These are phyloP conservation scores for Calocybe cyanea DNA, from an alignment of 768 basidiomycete species.

Conservation along the genomic window DNA sequence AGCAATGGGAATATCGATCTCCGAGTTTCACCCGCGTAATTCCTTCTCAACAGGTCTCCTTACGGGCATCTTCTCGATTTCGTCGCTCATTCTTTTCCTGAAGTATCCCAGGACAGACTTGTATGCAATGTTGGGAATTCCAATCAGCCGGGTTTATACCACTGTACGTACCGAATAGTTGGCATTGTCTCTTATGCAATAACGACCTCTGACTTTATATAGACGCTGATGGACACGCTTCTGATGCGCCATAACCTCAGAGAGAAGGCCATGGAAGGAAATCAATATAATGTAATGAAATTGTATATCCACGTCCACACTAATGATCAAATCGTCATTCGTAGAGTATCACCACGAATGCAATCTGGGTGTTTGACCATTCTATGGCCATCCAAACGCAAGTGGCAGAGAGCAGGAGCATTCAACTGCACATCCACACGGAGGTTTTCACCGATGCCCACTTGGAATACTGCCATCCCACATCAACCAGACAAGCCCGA, in stretches of 20 bases:
- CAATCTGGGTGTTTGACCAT: slow-evolving; percentile 1
- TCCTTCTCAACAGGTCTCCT: slow-evolving; percentile 16
- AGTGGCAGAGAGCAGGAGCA: neutral
- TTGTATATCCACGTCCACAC: neutral
- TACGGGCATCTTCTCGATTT: slow-evolving; percentile 26
- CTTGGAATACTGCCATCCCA: neutral
- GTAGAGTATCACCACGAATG: neutral
- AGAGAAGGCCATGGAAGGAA: neutral
- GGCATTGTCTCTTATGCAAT: neutral
- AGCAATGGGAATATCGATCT: neutral
- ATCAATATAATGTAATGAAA: neutral
- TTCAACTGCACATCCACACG: neutral
- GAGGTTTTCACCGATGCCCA: slow-evolving; percentile 1
- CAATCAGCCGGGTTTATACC: slow-evolving; percentile 33
- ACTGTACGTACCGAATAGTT: slow-evolving; percentile 17
- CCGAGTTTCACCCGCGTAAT: neutral
- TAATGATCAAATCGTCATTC: neutral
- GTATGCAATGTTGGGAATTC: slow-evolving; percentile 31
- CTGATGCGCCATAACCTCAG: slow-evolving; percentile 10
- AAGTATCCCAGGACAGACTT: slow-evolving; percentile 21
- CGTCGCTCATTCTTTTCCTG: slow-evolving; percentile 24
- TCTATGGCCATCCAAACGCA: neutral
- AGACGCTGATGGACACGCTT: slow-evolving; percentile 21
- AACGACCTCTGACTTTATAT: neutral
- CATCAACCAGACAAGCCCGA: neutral